A percentile compares a stretch with the other conserved stretches of the same genome.
These are phyloP conservation scores for Excoecaria cochinchinensis DNA, from an alignment of 345 rosid genomes.

Conservation along the genomic window DNA sequence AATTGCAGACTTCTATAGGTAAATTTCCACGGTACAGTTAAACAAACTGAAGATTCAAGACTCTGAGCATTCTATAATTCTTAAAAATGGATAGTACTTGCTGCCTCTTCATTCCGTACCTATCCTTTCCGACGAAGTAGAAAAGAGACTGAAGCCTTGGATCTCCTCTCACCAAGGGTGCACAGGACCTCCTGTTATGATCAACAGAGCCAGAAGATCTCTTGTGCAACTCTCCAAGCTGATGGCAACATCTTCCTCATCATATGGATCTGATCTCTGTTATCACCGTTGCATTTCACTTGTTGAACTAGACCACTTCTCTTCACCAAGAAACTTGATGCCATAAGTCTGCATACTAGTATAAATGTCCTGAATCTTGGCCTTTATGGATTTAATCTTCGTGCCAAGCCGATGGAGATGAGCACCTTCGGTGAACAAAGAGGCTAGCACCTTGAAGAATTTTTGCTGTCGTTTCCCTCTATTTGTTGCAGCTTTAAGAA, in stretches of 20 bases:
- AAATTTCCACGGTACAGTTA: no score
- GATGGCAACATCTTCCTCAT: slow-evolving; percentile 1
- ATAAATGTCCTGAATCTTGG: background rate
- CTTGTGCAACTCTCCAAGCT: background rate
- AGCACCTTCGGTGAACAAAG: background rate
- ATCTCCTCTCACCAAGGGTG: background rate
- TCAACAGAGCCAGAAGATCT: background rate
- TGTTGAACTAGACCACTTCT: background rate
- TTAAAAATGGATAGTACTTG: no score
- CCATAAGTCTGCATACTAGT: no score
- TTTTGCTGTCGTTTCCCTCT: background rate
- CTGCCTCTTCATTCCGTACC: background rate
- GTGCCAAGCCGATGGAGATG: background rate
- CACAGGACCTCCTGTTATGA: background rate
- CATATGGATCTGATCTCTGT: background rate
- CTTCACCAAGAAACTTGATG: background rate
- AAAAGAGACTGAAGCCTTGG: background rate
- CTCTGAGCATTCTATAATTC: no score
- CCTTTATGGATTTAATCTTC: background rate
- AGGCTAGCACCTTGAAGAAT: background rate
- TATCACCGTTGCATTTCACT: background rate
- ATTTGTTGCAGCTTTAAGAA: background rate
- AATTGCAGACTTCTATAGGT: no score
- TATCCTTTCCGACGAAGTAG: background rate
- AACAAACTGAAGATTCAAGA: no score